These are phyloP conservation scores for Candida sanyaensis DNA, from an alignment of 1,139 yeast genomes.

Conservation along the genomic window DNA sequence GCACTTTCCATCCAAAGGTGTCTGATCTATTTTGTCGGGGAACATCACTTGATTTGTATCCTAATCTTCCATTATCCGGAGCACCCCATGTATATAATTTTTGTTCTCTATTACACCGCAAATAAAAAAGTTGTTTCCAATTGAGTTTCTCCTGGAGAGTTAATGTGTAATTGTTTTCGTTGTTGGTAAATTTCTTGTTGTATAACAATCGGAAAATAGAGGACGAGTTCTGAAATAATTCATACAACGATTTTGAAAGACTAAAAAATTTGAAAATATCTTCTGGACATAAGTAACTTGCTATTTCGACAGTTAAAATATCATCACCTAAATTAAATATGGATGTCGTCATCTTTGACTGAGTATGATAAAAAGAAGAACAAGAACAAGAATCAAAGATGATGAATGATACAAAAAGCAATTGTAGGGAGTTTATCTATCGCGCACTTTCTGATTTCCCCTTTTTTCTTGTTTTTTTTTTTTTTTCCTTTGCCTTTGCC, in stretches of 20 bases:
- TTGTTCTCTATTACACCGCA: slow-evolving; percentile 41
- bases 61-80: slow-evolving; percentile 55
- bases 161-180: slow-evolving; percentile 27
- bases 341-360: slow-evolving; percentile 6
- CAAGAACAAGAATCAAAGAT: not conserved
- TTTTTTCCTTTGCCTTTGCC: too few relatives aligned
- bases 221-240: slow-evolving; percentile 29
- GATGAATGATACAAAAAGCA: too few relatives aligned
- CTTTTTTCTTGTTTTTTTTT: too few relatives aligned
- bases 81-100: slow-evolving; percentile 67
- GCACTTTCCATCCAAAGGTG: slow-evolving; percentile 34
- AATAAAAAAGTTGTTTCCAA: slow-evolving; percentile 54
- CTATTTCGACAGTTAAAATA: slow-evolving; percentile 40
- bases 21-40: slow-evolving; percentile 30
- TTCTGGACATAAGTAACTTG: slow-evolving; percentile 38
- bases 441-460: too few relatives aligned
- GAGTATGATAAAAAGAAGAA: not conserved
- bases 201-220: slow-evolving; percentile 50
- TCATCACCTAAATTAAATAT: slow-evolving; percentile 42
- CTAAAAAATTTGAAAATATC: slow-evolving; percentile 52
- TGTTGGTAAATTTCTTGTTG: slow-evolving; percentile 42
- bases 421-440: too few relatives aligned
- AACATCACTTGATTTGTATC: slow-evolving; percentile 39
- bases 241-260: slow-evolving; percentile 31
- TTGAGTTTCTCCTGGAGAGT: slow-evolving; percentile 44